Percentiles rank a stretch among this genome's conserved stretches.
These are phyloP conservation scores for Irpex sp. DNA, from an alignment of 1,284 basidiomycete species.

Conservation along the genomic window DNA sequence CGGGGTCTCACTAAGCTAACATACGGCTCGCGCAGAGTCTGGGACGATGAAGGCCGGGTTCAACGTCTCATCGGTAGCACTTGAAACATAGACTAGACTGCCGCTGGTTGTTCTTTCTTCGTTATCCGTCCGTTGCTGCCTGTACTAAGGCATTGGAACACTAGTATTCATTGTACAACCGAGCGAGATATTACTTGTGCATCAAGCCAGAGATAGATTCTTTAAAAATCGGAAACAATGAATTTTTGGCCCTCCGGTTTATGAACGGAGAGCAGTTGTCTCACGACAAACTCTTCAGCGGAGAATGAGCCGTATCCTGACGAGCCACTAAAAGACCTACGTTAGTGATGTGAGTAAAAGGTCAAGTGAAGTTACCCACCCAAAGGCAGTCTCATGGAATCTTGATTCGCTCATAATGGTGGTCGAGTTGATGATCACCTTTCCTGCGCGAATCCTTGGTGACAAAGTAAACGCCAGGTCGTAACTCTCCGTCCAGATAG, in stretches of 20 bases:
- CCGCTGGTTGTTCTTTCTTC: too few species aligned
- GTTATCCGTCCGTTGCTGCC: too few species aligned
- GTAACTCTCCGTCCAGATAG: slow-evolving; percentile 50
- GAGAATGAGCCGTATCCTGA: slow-evolving; percentile 49
- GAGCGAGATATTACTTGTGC: too few species aligned
- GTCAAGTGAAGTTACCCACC: slow-evolving; percentile 14
- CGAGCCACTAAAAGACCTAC: slow-evolving; percentile 30
- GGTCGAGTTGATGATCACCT: slow-evolving; percentile 25
- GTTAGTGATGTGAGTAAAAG: not conserved
- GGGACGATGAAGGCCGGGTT: too few species aligned
- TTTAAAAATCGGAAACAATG: slow-evolving; percentile 3
- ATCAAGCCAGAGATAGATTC: too few species aligned
- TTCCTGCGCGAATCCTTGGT: slow-evolving; percentile 41
- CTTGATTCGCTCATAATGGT: slow-evolving; percentile 19
- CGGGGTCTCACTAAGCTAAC: too few species aligned
- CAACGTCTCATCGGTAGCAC: too few species aligned
- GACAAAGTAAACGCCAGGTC: slow-evolving; percentile 44
- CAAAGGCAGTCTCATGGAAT: slow-evolving; percentile 19
- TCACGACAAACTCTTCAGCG: slow-evolving; percentile 44
- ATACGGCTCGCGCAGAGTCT: too few species aligned
- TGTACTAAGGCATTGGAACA: too few species aligned
- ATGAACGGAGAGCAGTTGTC: slow-evolving; percentile 36
- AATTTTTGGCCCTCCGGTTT: slow-evolving; percentile 24
- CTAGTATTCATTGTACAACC: too few species aligned
- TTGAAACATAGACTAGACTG: too few species aligned